phyloP scores from a whole-genome alignment of 495 filamentous ascomycete genomes.

The Bathelium albidoporum region DNA sequence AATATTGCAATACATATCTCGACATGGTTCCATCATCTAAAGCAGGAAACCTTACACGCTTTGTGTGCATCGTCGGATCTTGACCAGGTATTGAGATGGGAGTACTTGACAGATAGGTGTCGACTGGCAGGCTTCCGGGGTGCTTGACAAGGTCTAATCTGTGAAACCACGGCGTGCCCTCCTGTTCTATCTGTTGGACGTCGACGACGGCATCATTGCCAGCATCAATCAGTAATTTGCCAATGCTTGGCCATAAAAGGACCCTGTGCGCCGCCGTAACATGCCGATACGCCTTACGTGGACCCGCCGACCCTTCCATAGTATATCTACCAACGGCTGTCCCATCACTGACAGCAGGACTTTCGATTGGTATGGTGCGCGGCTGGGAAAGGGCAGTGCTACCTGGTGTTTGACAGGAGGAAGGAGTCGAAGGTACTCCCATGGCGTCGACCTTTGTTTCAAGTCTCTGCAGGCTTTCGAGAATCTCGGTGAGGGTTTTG shows the following conservation, averaged over 20 bases:
- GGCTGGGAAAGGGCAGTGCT: not conserved
- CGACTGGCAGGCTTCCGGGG: slow-evolving; percentile 22
- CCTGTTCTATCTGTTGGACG: slow-evolving; percentile 22
- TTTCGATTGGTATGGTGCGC: not conserved
- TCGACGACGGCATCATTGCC: slow-evolving; percentile 23
- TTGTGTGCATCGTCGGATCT: not conserved
- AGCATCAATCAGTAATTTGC: slow-evolving; percentile 35
- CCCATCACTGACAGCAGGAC: not conserved
- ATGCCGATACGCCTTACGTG: slow-evolving; percentile 34
- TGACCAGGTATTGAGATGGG: not conserved
- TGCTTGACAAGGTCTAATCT: slow-evolving; percentile 31
- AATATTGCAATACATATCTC: slow-evolving; percentile 41
- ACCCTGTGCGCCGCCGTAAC: slow-evolving; percentile 47
- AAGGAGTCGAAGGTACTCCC: slow-evolving; percentile 11
- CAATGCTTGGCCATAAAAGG: slow-evolving; percentile 47
- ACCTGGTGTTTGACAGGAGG: not conserved
- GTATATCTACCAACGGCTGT: not conserved
- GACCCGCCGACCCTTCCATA: slow-evolving; percentile 3
- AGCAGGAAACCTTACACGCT: slow-evolving; percentile 25
- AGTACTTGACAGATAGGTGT: slow-evolving; percentile 16
- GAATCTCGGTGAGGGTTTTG: slow-evolving; percentile 50
- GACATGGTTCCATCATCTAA: slow-evolving; percentile 42
- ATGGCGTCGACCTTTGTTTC: slow-evolving; percentile 42
- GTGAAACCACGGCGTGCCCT: slow-evolving; percentile 40
- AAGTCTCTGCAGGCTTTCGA: slow-evolving; percentile 43